These are phyloP conservation scores for Solanum pinnatisectum DNA, from an alignment of 257 asterid genomes.

Conservation along the genomic window DNA sequence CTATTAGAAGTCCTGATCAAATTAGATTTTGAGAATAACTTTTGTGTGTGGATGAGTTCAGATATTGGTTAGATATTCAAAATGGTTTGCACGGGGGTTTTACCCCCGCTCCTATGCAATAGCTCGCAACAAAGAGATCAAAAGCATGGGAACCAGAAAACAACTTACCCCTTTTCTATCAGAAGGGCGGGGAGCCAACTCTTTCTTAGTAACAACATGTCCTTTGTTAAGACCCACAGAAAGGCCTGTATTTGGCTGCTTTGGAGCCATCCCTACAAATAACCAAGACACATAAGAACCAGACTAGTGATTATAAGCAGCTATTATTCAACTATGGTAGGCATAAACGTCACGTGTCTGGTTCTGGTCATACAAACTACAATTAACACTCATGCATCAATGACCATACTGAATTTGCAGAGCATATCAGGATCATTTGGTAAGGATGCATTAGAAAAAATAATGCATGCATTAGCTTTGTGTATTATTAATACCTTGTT, in stretches of 20 bases:
- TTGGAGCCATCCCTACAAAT: slow-evolving; percentile 36
- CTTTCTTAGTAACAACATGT: slow-evolving; percentile 44
- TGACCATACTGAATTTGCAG: background rate
- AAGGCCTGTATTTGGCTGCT: slow-evolving; percentile 42
- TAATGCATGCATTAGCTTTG: background rate
- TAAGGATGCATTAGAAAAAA: background rate
- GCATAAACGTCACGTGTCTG: background rate
- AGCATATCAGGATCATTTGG: background rate
- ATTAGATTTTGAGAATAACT: background rate
- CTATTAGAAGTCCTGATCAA: background rate
- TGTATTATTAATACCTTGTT: background rate
- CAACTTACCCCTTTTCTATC: slow-evolving; percentile 43
- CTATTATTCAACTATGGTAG: background rate
- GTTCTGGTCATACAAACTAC: background rate
- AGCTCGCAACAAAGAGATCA: background rate
- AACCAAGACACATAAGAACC: background rate
- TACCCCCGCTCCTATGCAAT: no score
- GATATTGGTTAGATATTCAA: background rate
- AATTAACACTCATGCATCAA: background rate
- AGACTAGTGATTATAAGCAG: background rate
- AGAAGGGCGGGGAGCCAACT: slow-evolving; percentile 46
- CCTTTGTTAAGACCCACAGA: slow-evolving; percentile 53
- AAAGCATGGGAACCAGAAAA: background rate
- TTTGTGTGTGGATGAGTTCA: background rate
- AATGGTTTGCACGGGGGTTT: no score